Percentiles rank a stretch among this genome's conserved stretches.
Evolutionary conservation across 2,329 filamentous ascomycete genomes (phyloP).

Genomic region (Fusarium proliferatum): DNA sequence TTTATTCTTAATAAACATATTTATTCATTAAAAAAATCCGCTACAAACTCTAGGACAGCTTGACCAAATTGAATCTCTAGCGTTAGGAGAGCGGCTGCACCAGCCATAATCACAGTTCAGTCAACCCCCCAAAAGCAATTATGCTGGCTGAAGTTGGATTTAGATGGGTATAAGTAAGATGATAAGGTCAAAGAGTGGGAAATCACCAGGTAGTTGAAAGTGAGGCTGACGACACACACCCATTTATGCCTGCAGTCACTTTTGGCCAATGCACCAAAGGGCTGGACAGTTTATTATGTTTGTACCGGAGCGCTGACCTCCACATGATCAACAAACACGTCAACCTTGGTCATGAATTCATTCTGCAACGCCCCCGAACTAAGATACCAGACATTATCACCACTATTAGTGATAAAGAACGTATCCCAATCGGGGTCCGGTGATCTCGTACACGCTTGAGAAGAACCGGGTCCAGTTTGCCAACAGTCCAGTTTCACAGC

Average conservation of each 20-base stretch:
- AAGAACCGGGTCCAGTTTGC: neutral
- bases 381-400: neutral
- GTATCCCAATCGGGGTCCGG: neutral
- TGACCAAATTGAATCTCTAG: neutral
- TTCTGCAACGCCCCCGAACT: neutral
- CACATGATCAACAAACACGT: neutral
- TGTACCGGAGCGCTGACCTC: neutral
- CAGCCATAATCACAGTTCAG: rapidly evolving
- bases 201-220: neutral
- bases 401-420: neutral
- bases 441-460: neutral
- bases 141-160: neutral
- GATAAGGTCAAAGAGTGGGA: neutral
- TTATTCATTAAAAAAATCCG: neutral
- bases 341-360: neutral
- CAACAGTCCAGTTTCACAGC: neutral
- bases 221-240: neutral
- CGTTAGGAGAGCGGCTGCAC: neutral
- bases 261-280: neutral
- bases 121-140: rapidly evolving
- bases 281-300: neutral
- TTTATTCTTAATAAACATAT: neutral
- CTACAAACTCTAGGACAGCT: neutral
- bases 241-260: neutral
- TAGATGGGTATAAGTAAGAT: neutral